These are phyloP conservation scores for Mucor velutinosus DNA, from an alignment of 371 early-diverging fungal genomes.

Conservation along the genomic window DNA sequence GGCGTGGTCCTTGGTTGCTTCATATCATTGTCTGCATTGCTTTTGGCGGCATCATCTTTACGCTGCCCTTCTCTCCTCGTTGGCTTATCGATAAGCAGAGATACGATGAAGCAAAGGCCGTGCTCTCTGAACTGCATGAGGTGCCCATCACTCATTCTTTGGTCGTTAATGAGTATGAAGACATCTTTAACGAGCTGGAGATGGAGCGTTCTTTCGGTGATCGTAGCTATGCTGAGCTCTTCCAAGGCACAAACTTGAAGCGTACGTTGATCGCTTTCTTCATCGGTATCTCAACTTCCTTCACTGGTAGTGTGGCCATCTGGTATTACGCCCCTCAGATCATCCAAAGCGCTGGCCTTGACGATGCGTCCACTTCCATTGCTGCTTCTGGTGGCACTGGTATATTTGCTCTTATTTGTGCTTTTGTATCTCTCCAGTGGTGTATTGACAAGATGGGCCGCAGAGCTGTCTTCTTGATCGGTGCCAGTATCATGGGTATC, in stretches of 20 bases:
- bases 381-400: constrained; percentile 48
- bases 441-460: constrained; percentile 48
- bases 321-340: constrained; percentile 53
- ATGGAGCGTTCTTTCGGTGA: constrained; percentile 37
- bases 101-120: constrained; percentile 39
- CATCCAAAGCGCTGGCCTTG: constrained; percentile 38
- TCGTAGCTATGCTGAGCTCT: constrained; percentile 41
- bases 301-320: constrained; percentile 66
- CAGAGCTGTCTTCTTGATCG: constrained; percentile 47
- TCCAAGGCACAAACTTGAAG: constrained; percentile 34
- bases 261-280: constrained; percentile 44
- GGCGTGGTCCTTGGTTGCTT: constrained; percentile 48
- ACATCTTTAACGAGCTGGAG: constrained; percentile 41
- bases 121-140: constrained; percentile 40
- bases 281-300: constrained; percentile 60
- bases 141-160: constrained; percentile 31
- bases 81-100: constrained; percentile 57
- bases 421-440: constrained; percentile 61
- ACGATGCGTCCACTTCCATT: constrained; percentile 37
- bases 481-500: constrained; percentile 34
- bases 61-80: constrained; percentile 58
- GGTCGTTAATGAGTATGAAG: constrained; percentile 37
- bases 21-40: constrained; percentile 29
- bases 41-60: constrained; percentile 9
- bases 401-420: constrained; percentile 36